Percentiles rank a stretch among this genome's conserved stretches.
These are phyloP conservation scores for Cadophora gregata DNA, from an alignment of 2,329 filamentous ascomycete genomes.

Conservation along the genomic window DNA sequence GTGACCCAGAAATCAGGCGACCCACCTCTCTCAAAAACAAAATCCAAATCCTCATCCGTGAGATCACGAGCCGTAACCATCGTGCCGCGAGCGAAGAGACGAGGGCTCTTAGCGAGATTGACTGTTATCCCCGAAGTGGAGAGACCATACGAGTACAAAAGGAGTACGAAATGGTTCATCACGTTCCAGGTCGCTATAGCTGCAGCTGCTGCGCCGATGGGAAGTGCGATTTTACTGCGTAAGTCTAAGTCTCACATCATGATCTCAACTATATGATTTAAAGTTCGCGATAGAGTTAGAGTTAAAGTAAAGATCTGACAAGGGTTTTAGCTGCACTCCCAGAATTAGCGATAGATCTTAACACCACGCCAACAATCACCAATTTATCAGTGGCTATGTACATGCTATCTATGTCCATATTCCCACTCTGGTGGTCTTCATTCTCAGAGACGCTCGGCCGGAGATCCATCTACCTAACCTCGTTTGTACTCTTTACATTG, in stretches of 20 bases:
- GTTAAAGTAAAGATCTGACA: neutral
- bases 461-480: slow-evolving; percentile 78
- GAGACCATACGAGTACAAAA: slow-evolving; percentile 74
- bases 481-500: slow-evolving; percentile 73
- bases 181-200: slow-evolving; percentile 80
- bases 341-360: slow-evolving; percentile 65
- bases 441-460: slow-evolving; percentile 78
- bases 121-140: slow-evolving; percentile 80
- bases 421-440: slow-evolving; percentile 81
- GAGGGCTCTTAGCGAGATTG: slow-evolving; percentile 75
- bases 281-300: too few relatives aligned
- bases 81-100: slow-evolving; percentile 58
- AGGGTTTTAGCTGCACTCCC: slow-evolving; percentile 65
- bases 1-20: neutral
- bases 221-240: slow-evolving; percentile 74
- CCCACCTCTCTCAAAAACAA: slow-evolving; percentile 24
- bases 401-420: slow-evolving; percentile 84
- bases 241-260: neutral
- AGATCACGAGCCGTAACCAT: slow-evolving; percentile 48
- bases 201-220: slow-evolving; percentile 79
- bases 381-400: slow-evolving; percentile 78
- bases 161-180: slow-evolving; percentile 82
- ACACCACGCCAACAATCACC: slow-evolving; percentile 67
- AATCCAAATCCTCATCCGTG: slow-evolving; percentile 49
- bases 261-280: too few relatives aligned